Percentiles rank a stretch among this genome's conserved stretches.
These are phyloP conservation scores for Saturnispora sanitii DNA, from an alignment of 805 yeast species.

Conservation along the genomic window DNA sequence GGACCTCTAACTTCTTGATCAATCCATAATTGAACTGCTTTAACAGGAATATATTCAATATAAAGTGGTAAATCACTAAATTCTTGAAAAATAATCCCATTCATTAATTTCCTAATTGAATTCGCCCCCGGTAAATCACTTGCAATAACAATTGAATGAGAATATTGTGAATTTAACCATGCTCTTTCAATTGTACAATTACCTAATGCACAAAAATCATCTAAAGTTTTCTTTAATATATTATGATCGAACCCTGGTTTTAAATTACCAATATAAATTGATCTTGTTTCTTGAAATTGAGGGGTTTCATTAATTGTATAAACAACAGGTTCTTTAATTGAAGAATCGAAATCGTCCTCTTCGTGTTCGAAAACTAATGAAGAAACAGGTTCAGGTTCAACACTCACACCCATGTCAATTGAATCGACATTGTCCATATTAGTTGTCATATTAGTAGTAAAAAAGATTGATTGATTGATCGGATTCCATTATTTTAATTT, in stretches of 20 bases:
- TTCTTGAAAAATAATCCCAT: conserved; percentile 27
- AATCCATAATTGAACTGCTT: conserved; percentile 36
- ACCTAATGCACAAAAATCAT: conserved; percentile 22
- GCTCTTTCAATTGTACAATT: conserved; percentile 31
- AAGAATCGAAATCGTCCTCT: conserved; percentile 17
- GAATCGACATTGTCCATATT: not conserved
- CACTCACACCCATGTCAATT: not conserved
- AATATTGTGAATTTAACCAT: conserved; percentile 33
- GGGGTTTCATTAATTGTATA: conserved; percentile 28
- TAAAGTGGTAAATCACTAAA: conserved; percentile 23
- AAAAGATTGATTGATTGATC: no score
- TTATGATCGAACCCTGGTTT: conserved; percentile 31
- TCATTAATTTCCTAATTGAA: conserved; percentile 26
- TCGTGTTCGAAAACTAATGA: not conserved
- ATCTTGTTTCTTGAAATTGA: conserved; percentile 31
- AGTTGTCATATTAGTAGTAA: no score
- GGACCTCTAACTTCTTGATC: conserved; percentile 38
- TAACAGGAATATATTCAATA: conserved; percentile 37
- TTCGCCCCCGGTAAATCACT: conserved; percentile 33
- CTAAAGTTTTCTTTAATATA: conserved; percentile 30
- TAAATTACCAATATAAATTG: conserved; percentile 36
- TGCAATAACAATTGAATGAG: conserved; percentile 35
- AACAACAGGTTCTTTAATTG: conserved; percentile 23
- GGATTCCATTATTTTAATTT: no score
- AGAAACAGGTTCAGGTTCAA: not conserved